Percentiles rank a stretch among this genome's conserved stretches.
Conservation (phyloP, 2,329 filamentous ascomycete genomes). For the Aspergillus alliaceus region DNA sequence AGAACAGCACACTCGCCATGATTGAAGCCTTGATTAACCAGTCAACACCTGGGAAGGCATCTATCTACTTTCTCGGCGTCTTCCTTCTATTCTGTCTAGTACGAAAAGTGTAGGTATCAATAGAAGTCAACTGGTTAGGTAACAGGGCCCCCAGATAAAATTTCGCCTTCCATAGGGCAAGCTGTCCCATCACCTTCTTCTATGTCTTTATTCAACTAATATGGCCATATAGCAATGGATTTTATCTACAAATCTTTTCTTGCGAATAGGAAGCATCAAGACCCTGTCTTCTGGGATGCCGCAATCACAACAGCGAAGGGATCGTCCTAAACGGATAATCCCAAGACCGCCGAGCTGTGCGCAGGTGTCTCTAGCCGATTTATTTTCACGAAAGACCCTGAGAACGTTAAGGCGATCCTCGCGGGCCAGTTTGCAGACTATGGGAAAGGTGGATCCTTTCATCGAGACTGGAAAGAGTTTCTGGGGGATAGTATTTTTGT, state of each 20-base stretch:
- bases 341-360: conserved; percentile 31
- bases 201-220: no score
- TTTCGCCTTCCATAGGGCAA: conserved; percentile 39
- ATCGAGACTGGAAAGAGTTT: conserved; percentile 73
- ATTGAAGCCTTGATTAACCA: conserved; percentile 51
- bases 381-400: conserved; percentile 76
- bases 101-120: conserved; percentile 29
- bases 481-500: conserved; percentile 83
- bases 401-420: conserved; percentile 90
- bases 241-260: conserved; percentile 60
- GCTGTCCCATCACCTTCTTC: neutral
- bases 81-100: conserved; percentile 40
- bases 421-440: conserved; percentile 83
- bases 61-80: conserved; percentile 39
- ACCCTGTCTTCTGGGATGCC: conserved; percentile 62
- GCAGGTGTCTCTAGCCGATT: conserved; percentile 49
- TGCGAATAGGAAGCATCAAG: conserved; percentile 54
- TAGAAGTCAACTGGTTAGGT: conserved; percentile 34
- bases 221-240: conserved; percentile 59
- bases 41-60: conserved; percentile 44
- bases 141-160: conserved; percentile 33
- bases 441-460: conserved; percentile 75
- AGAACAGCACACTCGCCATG: conserved; percentile 30
- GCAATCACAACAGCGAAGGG: conserved; percentile 46
- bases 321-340: conserved; percentile 25